Base-by-base conservation (phyloP, 768 basidiomycete species). In the Sistotremastrum niveocremeum region DNA sequence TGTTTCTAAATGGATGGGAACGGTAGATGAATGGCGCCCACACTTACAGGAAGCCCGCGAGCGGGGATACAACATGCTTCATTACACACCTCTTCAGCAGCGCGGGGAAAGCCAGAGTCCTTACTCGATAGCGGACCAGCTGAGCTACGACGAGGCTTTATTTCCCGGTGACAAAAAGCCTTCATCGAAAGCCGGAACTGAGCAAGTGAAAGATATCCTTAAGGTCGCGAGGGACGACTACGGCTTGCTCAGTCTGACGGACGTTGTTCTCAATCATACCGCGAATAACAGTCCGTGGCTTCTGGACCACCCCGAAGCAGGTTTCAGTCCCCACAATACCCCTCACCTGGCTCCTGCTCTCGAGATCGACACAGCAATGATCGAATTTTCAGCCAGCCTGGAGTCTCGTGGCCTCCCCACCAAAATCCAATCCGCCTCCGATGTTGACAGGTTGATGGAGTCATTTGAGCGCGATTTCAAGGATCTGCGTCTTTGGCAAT, bases 1-100 rank as follows among this genome's bases (percentile, higher is more conserved):
- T 36, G 80, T 99, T 39, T 94, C 91, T 2, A 99, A 99, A 61
- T 99, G 95, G 95, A 95, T 97, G 88, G 94, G 93, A 2, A 73
- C 82, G 1, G 62, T 88, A 34, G 61, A 67, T 7, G 68, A 79
- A 32, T 98, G 95, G 95, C 69, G 65, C 39, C 69, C 71, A 3
- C 78, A 87, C 58, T 86, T 95, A 52, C 70, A 74, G 42, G 89
- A 93, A 63, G 85, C 89, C 7, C 76, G 79, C 44, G 73, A 86
- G 45, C 71, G 94, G 41, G 94, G 95, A 1, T 99, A 99, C 68
- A 99, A 93, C 44, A 95, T 98, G 89, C 67, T 99, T 38, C 95
- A 99, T 58, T 99, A 84, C 70, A 86, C 94, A 0, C 95, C 95
- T 0, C 67, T 99, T 5, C 94, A 99, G 63, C 82, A 86, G 59